These are phyloP conservation scores for Flaveria floridana DNA, from an alignment of 140 eudicot genomes.

Conservation along the genomic window DNA sequence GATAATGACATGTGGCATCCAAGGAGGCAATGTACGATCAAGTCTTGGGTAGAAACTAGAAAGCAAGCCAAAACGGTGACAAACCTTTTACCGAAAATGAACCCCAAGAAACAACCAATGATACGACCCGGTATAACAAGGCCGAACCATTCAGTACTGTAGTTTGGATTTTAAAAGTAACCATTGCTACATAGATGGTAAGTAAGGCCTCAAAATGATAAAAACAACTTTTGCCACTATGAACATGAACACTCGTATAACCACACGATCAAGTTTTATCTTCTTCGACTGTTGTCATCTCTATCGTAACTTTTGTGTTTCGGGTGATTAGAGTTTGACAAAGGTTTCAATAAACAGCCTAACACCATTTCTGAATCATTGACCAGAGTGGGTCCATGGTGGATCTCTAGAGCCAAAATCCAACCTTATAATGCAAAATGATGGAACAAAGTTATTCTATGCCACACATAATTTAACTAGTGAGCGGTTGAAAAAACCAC, in stretches of 20 bases:
- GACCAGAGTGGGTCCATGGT: not conserved
- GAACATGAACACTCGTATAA: not conserved
- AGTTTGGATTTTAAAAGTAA: not conserved
- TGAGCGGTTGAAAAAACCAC: not conserved
- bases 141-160: not conserved
- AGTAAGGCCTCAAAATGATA: not conserved
- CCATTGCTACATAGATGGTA: not conserved
- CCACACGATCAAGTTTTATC: not conserved
- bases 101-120: not conserved
- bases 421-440: not conserved
- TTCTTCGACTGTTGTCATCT: not conserved
- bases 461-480: not conserved
- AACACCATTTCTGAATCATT: not conserved
- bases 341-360: not conserved
- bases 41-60: not conserved
- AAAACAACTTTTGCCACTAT: not conserved
- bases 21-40: not conserved
- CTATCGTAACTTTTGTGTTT: not conserved
- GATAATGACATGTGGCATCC: not conserved
- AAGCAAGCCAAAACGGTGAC: not conserved
- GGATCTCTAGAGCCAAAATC: constrained; percentile 15
- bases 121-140: not conserved
- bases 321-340: not conserved
- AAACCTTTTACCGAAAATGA: not conserved
- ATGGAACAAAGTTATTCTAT: constrained; percentile 5